Percentiles rank a stretch among this genome's conserved stretches.
These are phyloP conservation scores for Styphnolobium japonicum DNA, from an alignment of 306 rosid species.

Conservation along the genomic window DNA sequence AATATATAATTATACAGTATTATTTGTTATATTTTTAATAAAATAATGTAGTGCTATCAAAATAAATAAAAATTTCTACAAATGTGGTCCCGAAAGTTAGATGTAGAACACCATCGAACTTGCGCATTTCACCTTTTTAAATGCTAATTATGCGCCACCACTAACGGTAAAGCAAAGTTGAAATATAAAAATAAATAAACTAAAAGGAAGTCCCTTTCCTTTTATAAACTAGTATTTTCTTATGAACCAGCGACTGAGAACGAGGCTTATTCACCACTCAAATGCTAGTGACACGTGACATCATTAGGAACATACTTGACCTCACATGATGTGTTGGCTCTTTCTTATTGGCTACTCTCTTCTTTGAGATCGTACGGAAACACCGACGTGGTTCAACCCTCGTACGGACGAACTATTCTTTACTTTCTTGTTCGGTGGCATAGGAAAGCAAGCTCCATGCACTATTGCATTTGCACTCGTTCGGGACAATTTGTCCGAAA, in stretches of 20 bases:
- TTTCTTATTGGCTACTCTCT: background rate
- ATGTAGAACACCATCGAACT: background rate
- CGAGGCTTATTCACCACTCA: background rate
- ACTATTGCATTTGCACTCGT: background rate
- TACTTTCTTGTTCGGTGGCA: too few species aligned
- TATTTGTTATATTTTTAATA: too few species aligned
- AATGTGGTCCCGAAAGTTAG: too few species aligned
- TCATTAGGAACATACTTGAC: background rate
- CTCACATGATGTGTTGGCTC: background rate
- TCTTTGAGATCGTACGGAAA: constrained; percentile 32
- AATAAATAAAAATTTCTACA: too few species aligned
- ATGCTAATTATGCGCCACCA: background rate
- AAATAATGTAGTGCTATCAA: too few species aligned
- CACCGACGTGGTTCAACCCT: background rate
- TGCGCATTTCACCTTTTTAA: background rate
- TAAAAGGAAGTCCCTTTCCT: background rate
- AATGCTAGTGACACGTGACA: constrained; percentile 44
- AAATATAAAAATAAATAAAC: background rate
- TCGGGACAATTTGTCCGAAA: constrained; percentile 27
- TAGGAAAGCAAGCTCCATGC: background rate
- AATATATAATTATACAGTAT: too few species aligned
- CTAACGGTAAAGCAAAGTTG: background rate
- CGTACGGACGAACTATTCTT: constrained; percentile 42
- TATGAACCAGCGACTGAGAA: background rate
- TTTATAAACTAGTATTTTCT: background rate